phyloP scores from a whole-genome alignment of 345 rosid genomes.

The Eutrema heterophyllum region DNA sequence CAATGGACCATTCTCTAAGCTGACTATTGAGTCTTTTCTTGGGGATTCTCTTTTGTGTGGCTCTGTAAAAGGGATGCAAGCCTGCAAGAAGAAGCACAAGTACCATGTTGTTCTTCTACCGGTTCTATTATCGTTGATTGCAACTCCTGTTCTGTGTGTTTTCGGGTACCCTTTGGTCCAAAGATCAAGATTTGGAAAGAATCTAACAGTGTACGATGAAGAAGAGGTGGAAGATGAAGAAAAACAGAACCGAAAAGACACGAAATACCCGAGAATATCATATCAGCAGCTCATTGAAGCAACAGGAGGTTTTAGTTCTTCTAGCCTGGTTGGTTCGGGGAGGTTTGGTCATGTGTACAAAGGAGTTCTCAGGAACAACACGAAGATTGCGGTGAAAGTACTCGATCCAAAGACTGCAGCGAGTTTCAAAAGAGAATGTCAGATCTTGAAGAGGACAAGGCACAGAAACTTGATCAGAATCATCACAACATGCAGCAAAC shows the following conservation, averaged over 20 bases:
- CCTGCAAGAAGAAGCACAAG: constrained; percentile 45
- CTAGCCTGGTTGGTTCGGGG: constrained; percentile 78
- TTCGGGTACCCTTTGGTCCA: constrained; percentile 39
- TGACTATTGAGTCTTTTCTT: constrained; percentile 58
- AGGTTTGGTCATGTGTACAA: constrained; percentile 79
- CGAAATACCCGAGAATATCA: constrained; percentile 59
- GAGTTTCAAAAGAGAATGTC: constrained; percentile 83
- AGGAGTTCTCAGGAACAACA: constrained; percentile 72
- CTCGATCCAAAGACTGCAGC: constrained; percentile 46
- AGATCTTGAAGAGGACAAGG: constrained; percentile 62
- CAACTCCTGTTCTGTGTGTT: constrained; percentile 43
- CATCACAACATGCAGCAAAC: constrained; percentile 78
- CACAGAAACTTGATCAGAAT: constrained; percentile 86
- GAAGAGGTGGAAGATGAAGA: constrained; percentile 45
- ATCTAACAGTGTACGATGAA: constrained; percentile 28
- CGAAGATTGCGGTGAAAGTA: constrained; percentile 80
- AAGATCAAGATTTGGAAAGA: constrained; percentile 43
- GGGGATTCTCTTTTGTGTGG: constrained; percentile 77
- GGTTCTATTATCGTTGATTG: constrained; percentile 49
- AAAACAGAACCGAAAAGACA: constrained; percentile 44
- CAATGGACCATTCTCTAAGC: constrained; percentile 52
- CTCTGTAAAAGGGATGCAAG: constrained; percentile 60
- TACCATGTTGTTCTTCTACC: constrained; percentile 43
- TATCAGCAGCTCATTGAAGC: constrained; percentile 68
- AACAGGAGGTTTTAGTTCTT: constrained; percentile 65